Conservation (phyloP, 192 early-diverging fungal genomes). For the Jimgerdemannia flammicorona region DNA sequence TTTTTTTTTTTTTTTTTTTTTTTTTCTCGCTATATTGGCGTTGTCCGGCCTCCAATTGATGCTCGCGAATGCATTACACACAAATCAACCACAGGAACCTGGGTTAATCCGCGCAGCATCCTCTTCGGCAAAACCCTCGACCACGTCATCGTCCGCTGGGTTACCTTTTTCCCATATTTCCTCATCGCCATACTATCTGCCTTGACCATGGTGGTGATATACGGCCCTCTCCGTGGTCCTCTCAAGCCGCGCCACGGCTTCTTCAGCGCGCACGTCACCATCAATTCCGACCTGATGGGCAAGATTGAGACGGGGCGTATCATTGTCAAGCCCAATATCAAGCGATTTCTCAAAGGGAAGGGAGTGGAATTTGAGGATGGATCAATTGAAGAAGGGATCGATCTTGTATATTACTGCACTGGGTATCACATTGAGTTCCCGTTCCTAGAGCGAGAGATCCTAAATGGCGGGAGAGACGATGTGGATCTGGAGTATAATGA, state of each 20-base stretch:
- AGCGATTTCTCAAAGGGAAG: constrained; percentile 29
- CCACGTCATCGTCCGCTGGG: constrained; percentile 37
- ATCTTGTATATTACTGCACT: constrained; percentile 58
- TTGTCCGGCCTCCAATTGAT: no score
- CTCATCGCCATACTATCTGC: constrained; percentile 23
- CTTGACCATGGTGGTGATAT: not conserved
- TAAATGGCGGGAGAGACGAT: constrained; percentile 18
- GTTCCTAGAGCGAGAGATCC: constrained; percentile 33
- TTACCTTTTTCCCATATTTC: constrained; percentile 26
- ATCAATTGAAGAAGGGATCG: constrained; percentile 42
- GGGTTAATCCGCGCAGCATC: constrained; percentile 37
- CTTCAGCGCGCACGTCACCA: constrained; percentile 38
- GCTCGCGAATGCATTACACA: no score
- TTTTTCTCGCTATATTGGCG: no score
- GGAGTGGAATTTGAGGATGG: constrained; percentile 50
- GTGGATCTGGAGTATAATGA: constrained; percentile 34
- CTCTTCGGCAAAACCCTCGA: constrained; percentile 48
- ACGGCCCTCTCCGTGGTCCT: constrained; percentile 25
- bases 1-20: no score
- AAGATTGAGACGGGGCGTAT: constrained; percentile 53
- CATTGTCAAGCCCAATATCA: constrained; percentile 43
- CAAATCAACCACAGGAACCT: constrained; percentile 22
- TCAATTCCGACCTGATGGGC: constrained; percentile 44
- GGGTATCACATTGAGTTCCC: constrained; percentile 54
- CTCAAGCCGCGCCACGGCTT: constrained; percentile 35